Evolutionary conservation across 1,284 basidiomycete species (phyloP), one percentile per base, ranked within the genome.

Genomic region (Rhodotorula sp.): DNA sequence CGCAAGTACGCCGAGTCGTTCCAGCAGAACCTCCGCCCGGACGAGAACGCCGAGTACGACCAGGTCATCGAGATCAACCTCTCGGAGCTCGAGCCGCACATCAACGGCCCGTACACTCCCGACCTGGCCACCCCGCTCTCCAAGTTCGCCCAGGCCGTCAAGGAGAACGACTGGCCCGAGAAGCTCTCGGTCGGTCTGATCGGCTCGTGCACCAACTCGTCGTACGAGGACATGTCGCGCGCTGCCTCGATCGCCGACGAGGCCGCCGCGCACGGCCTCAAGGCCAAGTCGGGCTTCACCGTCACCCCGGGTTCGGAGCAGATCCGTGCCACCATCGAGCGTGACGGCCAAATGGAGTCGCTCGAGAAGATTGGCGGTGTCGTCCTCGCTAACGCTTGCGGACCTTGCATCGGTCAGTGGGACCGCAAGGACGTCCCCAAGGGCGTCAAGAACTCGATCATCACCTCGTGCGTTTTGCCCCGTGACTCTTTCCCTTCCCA

Each of bases 171-270:
- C 82, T 99, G 97, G 95, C 95, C 95, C 61, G 85, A 88, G 74
- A 95, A 99, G 82, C 89, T 99, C 85, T 95, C 93, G 85, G 97
- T 98, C 79, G 92, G 88, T 73, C 88, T 99, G 70, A 99, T 99
- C 81, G 95, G 97, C 71, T 99, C 97, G 64, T 99, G 95, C 90
- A 99, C 97, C 82, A 99, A 99, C 88, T 99, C 95, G 63, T 99
- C 97, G 45, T 99, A 99, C 83, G 97, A 99, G 85, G 97, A 99
- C 85, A 98, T 99, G 95, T 92, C 92, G 62, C 93, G 97, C 80
- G 91, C 95, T 58, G 94, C 94, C 61, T 90, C 91, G 66, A 98
- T 99, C 80, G 94, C 92, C 78, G 87, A 87, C 78, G 89, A 99
- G 84, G 97, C 95, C 75, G 83, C 87, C 66, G 85, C 85, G 21